Evolutionary conservation across 2,329 filamentous ascomycete species (phyloP), one percentile per base, ranked within the genome.

Genomic region (Paecilomyces fulvus): DNA sequence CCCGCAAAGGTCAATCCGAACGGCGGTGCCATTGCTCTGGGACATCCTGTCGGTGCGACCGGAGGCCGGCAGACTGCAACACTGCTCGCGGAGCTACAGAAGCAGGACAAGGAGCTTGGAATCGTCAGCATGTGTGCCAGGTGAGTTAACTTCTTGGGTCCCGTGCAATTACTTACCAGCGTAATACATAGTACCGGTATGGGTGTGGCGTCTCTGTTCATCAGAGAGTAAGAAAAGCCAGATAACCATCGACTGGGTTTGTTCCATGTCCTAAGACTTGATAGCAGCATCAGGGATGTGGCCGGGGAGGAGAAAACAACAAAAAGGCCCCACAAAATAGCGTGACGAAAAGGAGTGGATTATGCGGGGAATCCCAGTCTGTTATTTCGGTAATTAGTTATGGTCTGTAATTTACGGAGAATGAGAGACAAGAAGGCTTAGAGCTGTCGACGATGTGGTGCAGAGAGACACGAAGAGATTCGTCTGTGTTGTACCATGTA

Each of bases 21-120:
- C 58, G 91, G 91, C 53, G 91, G 91, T n/a, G 91, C 91, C 1
- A 95, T 96, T 71, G 91, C 91, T 6, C 74, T 95, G 30, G 91
- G 91, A 0, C 91, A 96, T 70, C 91, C 91, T 2, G 80, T 96
- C 1, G 91, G 91, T 12, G 90, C 90, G 3, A 95, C 91, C 2
- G 89, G 89, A 8, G 89, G 87, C 14, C 78, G 91, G 61, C 87
- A 95, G 81, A 89, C 95, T 61, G 90, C 92, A 56, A 96, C 92
- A 0, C 89, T 92, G n/a, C 73, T 95, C 65, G 90, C 88, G 65
- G 90, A 95, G 79, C 82, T 85, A 67, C 80, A 88, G 69, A 83
- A 88, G 69, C 83, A 83, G 62, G 89, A 89, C 79, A 92, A 91
- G 82, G 94, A 91, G 86, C 80, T 95, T 63, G 75, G 95, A 56